Base-by-base conservation (phyloP, 2,329 filamentous ascomycete species). In the Aplosporella prunicola region DNA sequence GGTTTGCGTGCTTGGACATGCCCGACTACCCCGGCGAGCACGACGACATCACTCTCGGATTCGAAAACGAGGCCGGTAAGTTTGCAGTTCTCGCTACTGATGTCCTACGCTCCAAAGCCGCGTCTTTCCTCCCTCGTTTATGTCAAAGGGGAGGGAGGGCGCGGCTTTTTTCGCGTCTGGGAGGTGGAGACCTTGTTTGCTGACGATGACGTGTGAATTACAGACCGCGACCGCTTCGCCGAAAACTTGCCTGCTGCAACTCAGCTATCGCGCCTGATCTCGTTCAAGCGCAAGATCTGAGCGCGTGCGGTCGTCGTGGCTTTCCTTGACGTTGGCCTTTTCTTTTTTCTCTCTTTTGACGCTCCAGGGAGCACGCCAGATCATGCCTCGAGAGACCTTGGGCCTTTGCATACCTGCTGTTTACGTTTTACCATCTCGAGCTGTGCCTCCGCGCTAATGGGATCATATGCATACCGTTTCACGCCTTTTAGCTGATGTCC, bases 21-120 rank as follows among this genome's bases (percentile, higher is more conserved):
- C 80, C 87, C 13, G 87, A 94, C 50, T 83, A 93, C 58, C 84
- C 87, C 1, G 84, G 84, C 34, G 88, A 94, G 63, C 86, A 94
- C 60, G 88, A 94, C 57, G 88, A 95, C 63, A 85, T 95, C 47
- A 74, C 80, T 9, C 79, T 95, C 51, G 62, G 80, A 43, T 95
- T 95, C 66, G 86, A 93, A 46, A 79, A 71, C 30, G 81, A 85
- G 55, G 67, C 72, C 51, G 81, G 82, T 87, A 61, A 67, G 80
- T 69, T 35, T 6, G 9, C 29, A 31, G n/a, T 29, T 17, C 14
- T 31, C 20, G 13, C 11, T 29, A 5, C 34, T 23, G 14, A 33
- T 0, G 20, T n/a, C 8, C 5, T 7, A 8, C 9, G 15, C 27
- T 29, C n/a, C 9, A 25, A 8, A 25, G 23, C n/a, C 9, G 9